Evolutionary conservation across 345 rosid species (phyloP).

Genomic region (Camelina laxa): DNA sequence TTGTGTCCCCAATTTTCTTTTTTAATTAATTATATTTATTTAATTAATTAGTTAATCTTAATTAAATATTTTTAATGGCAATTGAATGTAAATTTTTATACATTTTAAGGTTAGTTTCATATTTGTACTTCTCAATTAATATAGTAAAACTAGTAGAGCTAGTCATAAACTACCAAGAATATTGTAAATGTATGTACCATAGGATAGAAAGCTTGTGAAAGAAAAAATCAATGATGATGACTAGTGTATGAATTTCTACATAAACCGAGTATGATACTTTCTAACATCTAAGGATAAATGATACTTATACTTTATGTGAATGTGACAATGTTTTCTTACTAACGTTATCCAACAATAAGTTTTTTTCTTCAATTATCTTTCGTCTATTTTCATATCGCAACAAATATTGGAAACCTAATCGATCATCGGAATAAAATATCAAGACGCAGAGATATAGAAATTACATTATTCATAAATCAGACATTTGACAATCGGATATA

Average conservation of each 20-base stretch:
- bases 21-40: too few relatives aligned
- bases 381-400: not conserved
- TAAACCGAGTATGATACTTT: not conserved
- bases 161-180: not conserved
- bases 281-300: not conserved
- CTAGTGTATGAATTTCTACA: constrained; percentile 1
- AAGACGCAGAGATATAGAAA: constrained; percentile 21
- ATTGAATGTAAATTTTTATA: too few relatives aligned
- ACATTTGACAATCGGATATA: constrained; percentile 33
- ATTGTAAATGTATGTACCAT: not conserved
- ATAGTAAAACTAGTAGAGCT: too few relatives aligned
- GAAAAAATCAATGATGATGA: not conserved
- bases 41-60: too few relatives aligned
- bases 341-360: not conserved
- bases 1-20: too few relatives aligned
- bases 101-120: too few relatives aligned
- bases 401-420: not conserved
- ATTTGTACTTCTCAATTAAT: too few relatives aligned
- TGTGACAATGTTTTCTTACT: too few relatives aligned
- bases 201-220: constrained; percentile 1
- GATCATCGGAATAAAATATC: not conserved
- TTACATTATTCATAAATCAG: constrained; percentile 40
- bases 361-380: not conserved
- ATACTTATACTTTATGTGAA: not conserved
- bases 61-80: too few relatives aligned